A percentile compares a stretch with the other conserved stretches of the same genome.
phyloP scores from a whole-genome alignment of 2,329 filamentous ascomycete genomes.

The Bipolaris cookei region DNA sequence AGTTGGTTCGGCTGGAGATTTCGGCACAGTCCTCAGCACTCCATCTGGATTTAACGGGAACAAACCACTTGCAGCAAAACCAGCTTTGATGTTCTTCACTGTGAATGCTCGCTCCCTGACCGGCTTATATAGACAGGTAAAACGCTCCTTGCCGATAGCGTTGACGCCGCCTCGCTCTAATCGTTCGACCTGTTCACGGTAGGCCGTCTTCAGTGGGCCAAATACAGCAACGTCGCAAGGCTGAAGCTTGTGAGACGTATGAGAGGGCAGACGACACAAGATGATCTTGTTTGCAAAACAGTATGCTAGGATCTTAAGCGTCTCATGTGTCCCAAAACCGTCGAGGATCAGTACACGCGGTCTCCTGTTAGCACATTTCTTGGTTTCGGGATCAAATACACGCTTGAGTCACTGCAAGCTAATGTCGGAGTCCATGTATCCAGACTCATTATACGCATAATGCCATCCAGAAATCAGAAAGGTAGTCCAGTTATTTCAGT shows the following conservation, averaged over 20 bases:
- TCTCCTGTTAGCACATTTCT: background rate
- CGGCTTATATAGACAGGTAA: constrained; percentile 29
- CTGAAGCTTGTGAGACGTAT: background rate
- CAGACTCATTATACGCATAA: background rate
- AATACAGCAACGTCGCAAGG: background rate
- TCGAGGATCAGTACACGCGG: background rate
- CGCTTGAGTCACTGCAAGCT: background rate
- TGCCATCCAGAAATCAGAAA: background rate
- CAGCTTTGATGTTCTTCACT: constrained; percentile 38
- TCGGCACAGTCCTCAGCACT: constrained; percentile 36
- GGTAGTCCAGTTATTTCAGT: background rate
- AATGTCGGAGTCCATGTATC: background rate
- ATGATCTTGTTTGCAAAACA: background rate
- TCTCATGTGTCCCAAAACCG: background rate
- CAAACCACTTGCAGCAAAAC: constrained; percentile 33
- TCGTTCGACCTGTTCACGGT: constrained; percentile 13
- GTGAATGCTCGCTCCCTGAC: constrained; percentile 34
- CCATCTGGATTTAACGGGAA: constrained; percentile 42
- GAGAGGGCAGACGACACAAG: background rate
- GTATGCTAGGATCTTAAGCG: background rate
- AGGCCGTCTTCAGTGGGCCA: background rate
- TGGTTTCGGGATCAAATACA: background rate
- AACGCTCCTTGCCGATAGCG: constrained; percentile 25
- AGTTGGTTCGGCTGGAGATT: constrained; percentile 5
- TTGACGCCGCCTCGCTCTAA: constrained; percentile 18